Evolutionary conservation across 345 rosid species (phyloP).

Genomic region (Hibiscus mutabilis): DNA sequence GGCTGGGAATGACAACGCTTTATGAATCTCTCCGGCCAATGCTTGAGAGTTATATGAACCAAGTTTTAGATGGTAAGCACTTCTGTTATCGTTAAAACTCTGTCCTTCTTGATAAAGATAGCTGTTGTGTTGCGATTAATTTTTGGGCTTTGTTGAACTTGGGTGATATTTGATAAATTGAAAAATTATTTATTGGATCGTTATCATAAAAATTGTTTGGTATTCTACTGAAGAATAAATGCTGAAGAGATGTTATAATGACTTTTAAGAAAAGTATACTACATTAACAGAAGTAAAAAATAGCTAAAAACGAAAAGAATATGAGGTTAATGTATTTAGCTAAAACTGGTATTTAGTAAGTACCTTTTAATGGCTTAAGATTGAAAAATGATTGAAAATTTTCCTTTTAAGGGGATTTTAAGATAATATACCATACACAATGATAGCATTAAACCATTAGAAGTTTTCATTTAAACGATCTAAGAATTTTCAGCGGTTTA

Average conservation of each 20-base stretch:
- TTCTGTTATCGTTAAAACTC: neutral
- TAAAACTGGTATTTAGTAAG: neutral
- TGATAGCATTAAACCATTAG: neutral
- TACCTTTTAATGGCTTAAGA: neutral
- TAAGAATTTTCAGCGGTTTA: neutral
- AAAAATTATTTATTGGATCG: neutral
- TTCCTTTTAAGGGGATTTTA: neutral
- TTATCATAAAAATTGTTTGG: neutral
- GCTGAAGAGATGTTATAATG: neutral
- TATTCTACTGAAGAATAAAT: neutral
- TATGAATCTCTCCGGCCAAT: slow-evolving; percentile 62
- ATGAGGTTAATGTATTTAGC: neutral
- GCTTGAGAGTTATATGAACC: slow-evolving; percentile 57
- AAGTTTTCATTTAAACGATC: neutral
- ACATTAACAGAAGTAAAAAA: neutral
- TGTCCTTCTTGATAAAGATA: neutral
- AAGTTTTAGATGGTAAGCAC: slow-evolving; percentile 47
- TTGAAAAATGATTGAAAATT: neutral
- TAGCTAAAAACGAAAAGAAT: neutral
- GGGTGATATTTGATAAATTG: neutral
- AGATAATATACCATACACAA: neutral
- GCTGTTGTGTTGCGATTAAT: neutral
- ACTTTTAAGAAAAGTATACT: neutral
- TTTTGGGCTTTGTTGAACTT: slow-evolving; percentile 1
- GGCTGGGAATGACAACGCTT: slow-evolving; percentile 83